Conservation (phyloP, 345 rosid species). For the rapeseed (Brassica napus) region Da-Ae NC_063442.1:33674501-33675000, state of each 20-base stretch:
- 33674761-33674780: background rate
- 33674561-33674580: background rate
- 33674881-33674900: slow-evolving; percentile 39
- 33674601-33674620: slow-evolving; percentile 38
- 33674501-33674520: background rate
- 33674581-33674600: background rate
- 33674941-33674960: slow-evolving; percentile 42
- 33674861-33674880: slow-evolving; percentile 14
- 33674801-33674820: background rate
- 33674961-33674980: slow-evolving; percentile 47
- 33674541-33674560: slow-evolving; percentile 9
- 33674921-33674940: slow-evolving; percentile 54
- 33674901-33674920: slow-evolving; percentile 58
- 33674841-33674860: slow-evolving; percentile 41
- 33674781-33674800: slow-evolving; percentile 15
- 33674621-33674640: slow-evolving; percentile 26
- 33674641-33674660: slow-evolving; percentile 4
- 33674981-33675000: slow-evolving; percentile 92
- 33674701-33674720: background rate
- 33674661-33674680: slow-evolving; percentile 2
- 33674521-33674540: slow-evolving; percentile 53
- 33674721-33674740: background rate
- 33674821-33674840: slow-evolving; percentile 45
- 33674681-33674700: slow-evolving; percentile 8
- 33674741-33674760: background rate